These are phyloP conservation scores for Cystobasidium slooffiae DNA, from an alignment of 1,284 basidiomycete species.

Conservation along the genomic window DNA sequence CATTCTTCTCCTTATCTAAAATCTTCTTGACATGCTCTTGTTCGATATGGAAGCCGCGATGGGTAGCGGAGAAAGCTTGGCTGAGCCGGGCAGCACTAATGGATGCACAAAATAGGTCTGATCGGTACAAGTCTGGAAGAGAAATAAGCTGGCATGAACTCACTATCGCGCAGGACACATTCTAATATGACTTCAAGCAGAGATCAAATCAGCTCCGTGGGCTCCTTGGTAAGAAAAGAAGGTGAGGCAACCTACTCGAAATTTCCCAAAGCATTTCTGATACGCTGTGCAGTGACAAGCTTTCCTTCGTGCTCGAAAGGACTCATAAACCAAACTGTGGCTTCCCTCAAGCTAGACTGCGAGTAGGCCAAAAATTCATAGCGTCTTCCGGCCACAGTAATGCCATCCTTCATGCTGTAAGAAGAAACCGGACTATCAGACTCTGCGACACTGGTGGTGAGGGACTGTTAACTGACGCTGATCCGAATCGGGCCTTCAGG, in stretches of 20 bases:
- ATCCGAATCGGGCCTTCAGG: slow-evolving; percentile 61
- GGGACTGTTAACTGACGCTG: background rate
- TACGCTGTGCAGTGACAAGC: slow-evolving; percentile 21
- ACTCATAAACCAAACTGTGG: slow-evolving; percentile 30
- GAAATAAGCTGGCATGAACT: background rate
- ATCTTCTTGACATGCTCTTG: slow-evolving; percentile 4
- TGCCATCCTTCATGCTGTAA: slow-evolving; percentile 20
- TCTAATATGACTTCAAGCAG: background rate
- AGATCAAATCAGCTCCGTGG: background rate
- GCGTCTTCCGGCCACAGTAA: slow-evolving; percentile 6
- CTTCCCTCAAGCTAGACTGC: slow-evolving; percentile 31
- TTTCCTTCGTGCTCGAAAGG: slow-evolving; percentile 13
- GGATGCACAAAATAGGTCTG: background rate
- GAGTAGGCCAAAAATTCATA: slow-evolving; percentile 24
- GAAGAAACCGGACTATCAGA: background rate
- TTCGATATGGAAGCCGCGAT: slow-evolving; percentile 10
- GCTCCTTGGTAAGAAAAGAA: too few relatives aligned
- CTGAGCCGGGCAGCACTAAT: slow-evolving; percentile 19
- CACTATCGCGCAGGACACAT: slow-evolving; percentile 19
- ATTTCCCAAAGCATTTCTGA: slow-evolving; percentile 20
- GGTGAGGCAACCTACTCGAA: background rate
- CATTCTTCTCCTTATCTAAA: slow-evolving; percentile 4
- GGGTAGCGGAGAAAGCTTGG: slow-evolving; percentile 25
- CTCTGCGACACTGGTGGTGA: background rate
- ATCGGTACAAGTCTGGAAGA: background rate